phyloP scores from a whole-genome alignment of 345 rosid species.

The Zanthoxylum bungeanum region DNA sequence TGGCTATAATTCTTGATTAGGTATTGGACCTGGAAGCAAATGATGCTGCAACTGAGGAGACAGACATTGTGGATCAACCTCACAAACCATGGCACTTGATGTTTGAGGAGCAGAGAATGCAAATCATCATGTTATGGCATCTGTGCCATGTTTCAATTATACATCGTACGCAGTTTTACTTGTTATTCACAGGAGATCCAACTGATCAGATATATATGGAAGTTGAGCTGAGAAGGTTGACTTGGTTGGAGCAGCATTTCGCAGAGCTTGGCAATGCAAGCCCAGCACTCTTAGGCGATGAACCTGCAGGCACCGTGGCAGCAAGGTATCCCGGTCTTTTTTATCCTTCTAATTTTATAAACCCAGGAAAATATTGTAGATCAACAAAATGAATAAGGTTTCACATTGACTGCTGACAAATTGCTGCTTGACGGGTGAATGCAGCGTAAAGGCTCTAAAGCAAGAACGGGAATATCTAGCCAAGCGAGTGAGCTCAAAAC shows the following conservation, averaged over 20 bases:
- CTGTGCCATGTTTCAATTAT: slow-evolving; percentile 89
- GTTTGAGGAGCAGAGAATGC: slow-evolving; percentile 84
- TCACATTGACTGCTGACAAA: not conserved
- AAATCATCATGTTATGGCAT: slow-evolving; percentile 95
- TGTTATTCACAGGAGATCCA: slow-evolving; percentile 79
- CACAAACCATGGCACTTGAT: slow-evolving; percentile 65
- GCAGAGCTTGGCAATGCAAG: slow-evolving; percentile 97
- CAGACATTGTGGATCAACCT: slow-evolving; percentile 38
- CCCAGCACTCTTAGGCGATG: slow-evolving; percentile 87
- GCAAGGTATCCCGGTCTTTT: slow-evolving; percentile 46
- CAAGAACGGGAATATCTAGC: slow-evolving; percentile 91
- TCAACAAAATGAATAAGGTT: not conserved
- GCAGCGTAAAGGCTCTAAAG: slow-evolving; percentile 75
- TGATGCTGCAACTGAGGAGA: slow-evolving; percentile 41
- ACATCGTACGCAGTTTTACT: slow-evolving; percentile 84
- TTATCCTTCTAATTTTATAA: not conserved
- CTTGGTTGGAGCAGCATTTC: slow-evolving; percentile 91
- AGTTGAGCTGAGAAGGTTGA: slow-evolving; percentile 79
- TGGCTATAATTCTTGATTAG: slow-evolving; percentile 27
- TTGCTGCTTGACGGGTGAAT: slow-evolving; percentile 3
- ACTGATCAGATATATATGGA: slow-evolving; percentile 89
- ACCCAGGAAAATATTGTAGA: not conserved
- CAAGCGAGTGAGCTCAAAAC: slow-evolving; percentile 71
- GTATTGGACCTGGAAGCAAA: slow-evolving; percentile 81
- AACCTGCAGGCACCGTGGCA: slow-evolving; percentile 84